A percentile compares a stretch with the other conserved stretches of the same genome.
Evolutionary conservation across 345 rosid species (phyloP).

Genomic region (Excoecaria agallocha): DNA sequence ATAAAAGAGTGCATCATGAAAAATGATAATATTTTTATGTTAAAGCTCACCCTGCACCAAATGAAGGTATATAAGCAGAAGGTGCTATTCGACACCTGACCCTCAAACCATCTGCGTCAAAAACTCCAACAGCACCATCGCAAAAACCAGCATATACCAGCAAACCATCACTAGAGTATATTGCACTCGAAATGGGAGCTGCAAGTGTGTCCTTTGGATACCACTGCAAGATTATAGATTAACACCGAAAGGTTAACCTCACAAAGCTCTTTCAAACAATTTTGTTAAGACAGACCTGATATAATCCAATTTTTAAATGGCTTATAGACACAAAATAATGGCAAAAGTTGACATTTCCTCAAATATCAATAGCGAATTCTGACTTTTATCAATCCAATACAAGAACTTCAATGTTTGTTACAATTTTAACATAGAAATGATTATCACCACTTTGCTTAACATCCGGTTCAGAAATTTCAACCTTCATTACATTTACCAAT

Average conservation of each 20-base stretch:
- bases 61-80: constrained; percentile 42
- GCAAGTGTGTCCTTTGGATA: constrained; percentile 44
- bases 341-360: no score
- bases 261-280: not conserved
- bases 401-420: no score
- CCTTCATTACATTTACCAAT: no score
- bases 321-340: no score
- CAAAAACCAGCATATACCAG: constrained; percentile 44
- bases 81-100: constrained; percentile 49
- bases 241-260: not conserved
- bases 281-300: not conserved
- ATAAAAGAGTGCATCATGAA: no score
- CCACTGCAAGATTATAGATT: constrained; percentile 47
- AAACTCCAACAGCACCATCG: constrained; percentile 54
- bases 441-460: no score
- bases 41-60: constrained; percentile 27
- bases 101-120: constrained; percentile 47
- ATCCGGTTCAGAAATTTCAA: no score
- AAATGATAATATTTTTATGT: no score
- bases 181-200: constrained; percentile 50
- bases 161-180: constrained; percentile 48
- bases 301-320: no score
- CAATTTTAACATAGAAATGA: no score
- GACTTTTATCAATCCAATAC: no score
- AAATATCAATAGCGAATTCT: no score